These are phyloP conservation scores for Cryphonectria naterciae DNA, from an alignment of 2,329 filamentous ascomycete genomes.

Conservation along the genomic window DNA sequence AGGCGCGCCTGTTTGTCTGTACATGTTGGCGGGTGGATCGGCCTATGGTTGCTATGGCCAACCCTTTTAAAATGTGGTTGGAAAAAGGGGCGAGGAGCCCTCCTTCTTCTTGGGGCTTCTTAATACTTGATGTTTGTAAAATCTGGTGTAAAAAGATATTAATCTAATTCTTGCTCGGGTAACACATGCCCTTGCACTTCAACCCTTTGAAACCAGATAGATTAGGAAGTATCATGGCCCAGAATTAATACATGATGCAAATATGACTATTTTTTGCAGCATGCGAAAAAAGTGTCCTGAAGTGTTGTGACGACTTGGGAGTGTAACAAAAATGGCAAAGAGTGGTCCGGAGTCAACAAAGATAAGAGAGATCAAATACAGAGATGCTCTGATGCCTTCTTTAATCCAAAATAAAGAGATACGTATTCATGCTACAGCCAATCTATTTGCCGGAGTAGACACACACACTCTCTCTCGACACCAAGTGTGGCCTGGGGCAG, in stretches of 20 bases:
- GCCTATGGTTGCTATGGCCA: constrained; percentile 5
- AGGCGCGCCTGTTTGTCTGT: constrained; percentile 14
- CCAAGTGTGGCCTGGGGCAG: background rate
- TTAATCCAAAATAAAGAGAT: no score
- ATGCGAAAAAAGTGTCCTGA: background rate
- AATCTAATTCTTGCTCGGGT: background rate
- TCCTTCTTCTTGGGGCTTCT: background rate
- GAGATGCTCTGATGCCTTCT: no score
- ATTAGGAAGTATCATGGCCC: background rate
- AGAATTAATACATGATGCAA: background rate
- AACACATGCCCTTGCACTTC: background rate
- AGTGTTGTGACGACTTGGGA: background rate
- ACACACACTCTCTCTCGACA: no score
- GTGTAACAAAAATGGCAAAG: background rate
- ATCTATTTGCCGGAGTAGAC: no score
- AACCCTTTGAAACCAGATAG: background rate
- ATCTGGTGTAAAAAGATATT: background rate
- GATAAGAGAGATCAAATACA: no score
- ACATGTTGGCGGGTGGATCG: constrained; percentile 15
- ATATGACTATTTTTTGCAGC: background rate
- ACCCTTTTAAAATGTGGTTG: background rate
- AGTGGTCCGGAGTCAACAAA: background rate
- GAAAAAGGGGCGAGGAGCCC: background rate
- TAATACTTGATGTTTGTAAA: background rate
- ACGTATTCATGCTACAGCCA: no score